Evolutionary conservation across 768 basidiomycete species (phyloP).

Genomic region (Gymnopilus dilepis): DNA sequence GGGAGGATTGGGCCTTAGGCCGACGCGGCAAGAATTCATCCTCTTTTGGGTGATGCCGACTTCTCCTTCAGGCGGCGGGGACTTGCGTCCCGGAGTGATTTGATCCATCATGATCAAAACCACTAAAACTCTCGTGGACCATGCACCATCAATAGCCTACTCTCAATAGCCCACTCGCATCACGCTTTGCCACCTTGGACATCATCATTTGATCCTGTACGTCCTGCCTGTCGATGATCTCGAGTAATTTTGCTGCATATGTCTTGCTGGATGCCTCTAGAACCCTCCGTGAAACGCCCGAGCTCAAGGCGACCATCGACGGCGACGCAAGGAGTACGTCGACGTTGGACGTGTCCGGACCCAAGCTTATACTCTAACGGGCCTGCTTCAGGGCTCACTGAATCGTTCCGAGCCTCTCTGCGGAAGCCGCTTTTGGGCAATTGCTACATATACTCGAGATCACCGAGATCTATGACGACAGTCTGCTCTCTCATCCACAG

Average conservation of each 20-base stretch:
- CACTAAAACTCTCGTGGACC: background rate
- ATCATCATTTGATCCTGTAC: constrained; percentile 5
- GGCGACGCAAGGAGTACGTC: constrained; percentile 1
- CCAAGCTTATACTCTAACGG: background rate
- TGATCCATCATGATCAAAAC: background rate
- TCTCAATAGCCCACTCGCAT: background rate
- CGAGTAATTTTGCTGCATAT: background rate
- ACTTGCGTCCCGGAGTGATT: background rate
- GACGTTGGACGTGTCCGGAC: background rate
- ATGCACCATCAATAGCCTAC: background rate
- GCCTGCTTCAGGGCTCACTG: too few species aligned
- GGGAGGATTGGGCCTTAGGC: background rate
- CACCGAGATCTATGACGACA: background rate
- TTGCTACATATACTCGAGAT: too few species aligned
- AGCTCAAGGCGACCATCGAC: background rate
- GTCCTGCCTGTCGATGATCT: background rate
- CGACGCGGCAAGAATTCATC: background rate
- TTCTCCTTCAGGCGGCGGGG: background rate
- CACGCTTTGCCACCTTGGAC: background rate
- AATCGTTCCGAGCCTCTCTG: too few species aligned
- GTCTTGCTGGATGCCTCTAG: background rate
- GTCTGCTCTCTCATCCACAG: too few species aligned
- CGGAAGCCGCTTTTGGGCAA: too few species aligned
- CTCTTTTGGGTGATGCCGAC: background rate
- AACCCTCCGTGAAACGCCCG: constrained; percentile 5